Percentiles rank a stretch among this genome's conserved stretches.
Conservation (phyloP, 2,329 filamentous ascomycete species). For the Fusarium dlaminii region DNA sequence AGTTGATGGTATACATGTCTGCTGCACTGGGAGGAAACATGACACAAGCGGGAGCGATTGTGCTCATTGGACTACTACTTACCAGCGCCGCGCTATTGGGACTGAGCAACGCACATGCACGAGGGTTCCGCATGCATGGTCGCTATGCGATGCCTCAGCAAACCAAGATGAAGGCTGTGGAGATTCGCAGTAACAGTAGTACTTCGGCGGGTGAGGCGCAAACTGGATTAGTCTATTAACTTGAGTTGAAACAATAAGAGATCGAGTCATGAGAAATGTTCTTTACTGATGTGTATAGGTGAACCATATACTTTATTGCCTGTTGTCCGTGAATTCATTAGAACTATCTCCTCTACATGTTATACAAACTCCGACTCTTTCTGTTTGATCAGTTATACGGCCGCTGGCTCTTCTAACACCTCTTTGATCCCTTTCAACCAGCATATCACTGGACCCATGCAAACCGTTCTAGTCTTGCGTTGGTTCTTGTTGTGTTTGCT, state of each 20-base stretch:
- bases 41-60: conserved; percentile 60
- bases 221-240: not conserved
- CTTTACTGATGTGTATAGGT: not conserved
- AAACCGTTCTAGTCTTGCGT: not conserved
- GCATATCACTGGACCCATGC: not conserved
- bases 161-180: not conserved
- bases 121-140: conserved; percentile 61
- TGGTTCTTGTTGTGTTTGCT: conserved; percentile 15
- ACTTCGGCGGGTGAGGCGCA: not conserved
- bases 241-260: not conserved
- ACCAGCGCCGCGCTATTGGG: conserved; percentile 63
- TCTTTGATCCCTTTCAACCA: not conserved
- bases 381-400: not conserved
- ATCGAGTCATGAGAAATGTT: not conserved
- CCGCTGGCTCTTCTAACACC: not conserved
- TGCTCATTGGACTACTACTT: conserved; percentile 62
- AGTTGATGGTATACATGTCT: conserved; percentile 66
- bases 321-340: conserved; percentile 27
- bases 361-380: conserved; percentile 33
- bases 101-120: conserved; percentile 61
- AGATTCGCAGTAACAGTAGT: not conserved
- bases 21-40: conserved; percentile 66
- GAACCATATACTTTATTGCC: conserved; percentile 8
- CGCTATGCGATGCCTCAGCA: conserved; percentile 50
- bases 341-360: conserved; percentile 5